phyloP scores from a whole-genome alignment of 2,329 filamentous ascomycete genomes.

The Sporothrix brunneoviolacea region DNA sequence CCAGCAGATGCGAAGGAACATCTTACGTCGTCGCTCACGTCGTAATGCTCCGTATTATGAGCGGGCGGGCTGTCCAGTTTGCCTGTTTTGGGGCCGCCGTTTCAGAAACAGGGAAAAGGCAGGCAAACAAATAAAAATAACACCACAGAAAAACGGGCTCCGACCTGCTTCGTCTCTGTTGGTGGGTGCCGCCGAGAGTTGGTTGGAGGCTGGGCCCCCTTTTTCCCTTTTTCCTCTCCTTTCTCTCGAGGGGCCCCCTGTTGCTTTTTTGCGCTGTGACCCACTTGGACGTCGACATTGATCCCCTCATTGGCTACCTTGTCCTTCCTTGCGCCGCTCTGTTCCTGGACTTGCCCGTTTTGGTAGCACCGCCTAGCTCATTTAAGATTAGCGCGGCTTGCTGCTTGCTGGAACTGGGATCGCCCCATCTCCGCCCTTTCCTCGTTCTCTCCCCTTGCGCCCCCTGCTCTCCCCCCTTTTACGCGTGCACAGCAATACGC shows the following conservation, averaged over 20 bases:
- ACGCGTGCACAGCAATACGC: too few relatives aligned
- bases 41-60: too few relatives aligned
- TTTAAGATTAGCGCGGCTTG: not conserved
- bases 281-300: not conserved
- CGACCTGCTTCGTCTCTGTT: too few relatives aligned
- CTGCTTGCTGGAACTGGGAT: conserved; percentile 8
- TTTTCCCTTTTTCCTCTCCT: not conserved
- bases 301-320: not conserved
- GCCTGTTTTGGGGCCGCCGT: conserved; percentile 1
- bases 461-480: too few relatives aligned
- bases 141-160: not conserved
- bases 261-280: not conserved
- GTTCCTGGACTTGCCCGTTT: conserved; percentile 11
- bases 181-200: too few relatives aligned
- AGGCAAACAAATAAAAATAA: not conserved
- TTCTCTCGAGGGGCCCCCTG: not conserved
- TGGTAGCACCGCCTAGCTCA: not conserved
- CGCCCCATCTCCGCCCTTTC: not conserved
- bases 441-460: too few relatives aligned
- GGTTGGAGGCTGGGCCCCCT: too few relatives aligned
- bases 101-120: conserved; percentile 8
- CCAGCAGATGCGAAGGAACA: too few relatives aligned
- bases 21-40: too few relatives aligned
- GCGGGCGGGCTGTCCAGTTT: not conserved
- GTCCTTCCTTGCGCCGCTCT: not conserved